These are phyloP conservation scores for Rhodomyrtus psidioides DNA, from an alignment of 441 rosid genomes.

Conservation along the genomic window DNA sequence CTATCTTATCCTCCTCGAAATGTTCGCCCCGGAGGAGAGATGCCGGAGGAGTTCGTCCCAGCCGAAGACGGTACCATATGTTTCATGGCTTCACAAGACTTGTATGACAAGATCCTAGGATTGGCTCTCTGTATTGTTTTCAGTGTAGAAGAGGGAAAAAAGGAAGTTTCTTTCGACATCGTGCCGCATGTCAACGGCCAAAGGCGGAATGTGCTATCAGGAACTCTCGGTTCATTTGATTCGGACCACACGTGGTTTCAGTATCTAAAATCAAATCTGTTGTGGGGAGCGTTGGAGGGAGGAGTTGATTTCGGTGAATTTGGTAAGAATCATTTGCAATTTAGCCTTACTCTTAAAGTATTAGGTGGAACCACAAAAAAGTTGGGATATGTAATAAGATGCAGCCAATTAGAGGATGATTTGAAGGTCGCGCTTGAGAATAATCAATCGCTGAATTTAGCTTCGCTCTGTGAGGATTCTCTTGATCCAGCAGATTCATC, in stretches of 20 bases:
- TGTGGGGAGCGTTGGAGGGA: too few relatives aligned
- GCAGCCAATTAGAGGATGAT: neutral
- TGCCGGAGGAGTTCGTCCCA: neutral
- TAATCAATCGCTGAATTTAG: too few relatives aligned
- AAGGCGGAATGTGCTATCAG: neutral
- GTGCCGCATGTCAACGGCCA: neutral
- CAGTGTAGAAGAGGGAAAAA: neutral
- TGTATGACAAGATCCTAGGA: neutral
- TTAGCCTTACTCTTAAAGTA: neutral
- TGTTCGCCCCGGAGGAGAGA: too few relatives aligned
- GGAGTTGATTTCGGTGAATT: neutral
- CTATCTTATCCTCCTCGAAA: too few relatives aligned
- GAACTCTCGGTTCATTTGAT: neutral
- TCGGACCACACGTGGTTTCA: neutral
- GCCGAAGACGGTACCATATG: neutral
- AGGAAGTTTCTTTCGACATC: neutral
- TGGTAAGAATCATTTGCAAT: accelerated
- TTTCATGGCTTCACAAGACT: neutral
- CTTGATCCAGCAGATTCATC: neutral
- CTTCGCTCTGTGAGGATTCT: neutral
- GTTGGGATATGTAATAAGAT: neutral
- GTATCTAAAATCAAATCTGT: neutral
- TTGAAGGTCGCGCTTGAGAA: neutral
- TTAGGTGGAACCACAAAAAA: neutral
- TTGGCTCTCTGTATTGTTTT: neutral